These are phyloP conservation scores for Didymella pinodella DNA, from an alignment of 2,329 filamentous ascomycete genomes.

Conservation along the genomic window DNA sequence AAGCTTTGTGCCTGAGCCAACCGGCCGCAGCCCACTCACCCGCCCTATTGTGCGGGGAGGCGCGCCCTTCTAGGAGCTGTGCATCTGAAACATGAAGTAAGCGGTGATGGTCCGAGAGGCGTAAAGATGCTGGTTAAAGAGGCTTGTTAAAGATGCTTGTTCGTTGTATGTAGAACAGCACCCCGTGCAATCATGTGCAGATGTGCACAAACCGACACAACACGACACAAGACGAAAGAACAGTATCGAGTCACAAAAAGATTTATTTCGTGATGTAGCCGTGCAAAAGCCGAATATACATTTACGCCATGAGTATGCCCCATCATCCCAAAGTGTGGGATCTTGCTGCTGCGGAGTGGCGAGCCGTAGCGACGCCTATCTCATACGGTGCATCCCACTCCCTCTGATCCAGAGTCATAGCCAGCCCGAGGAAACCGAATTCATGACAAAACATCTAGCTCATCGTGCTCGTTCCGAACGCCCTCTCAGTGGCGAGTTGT, in stretches of 20 bases:
- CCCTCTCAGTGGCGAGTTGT: slow-evolving; percentile 34
- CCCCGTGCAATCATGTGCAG: too few relatives aligned
- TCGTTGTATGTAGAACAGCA: background rate
- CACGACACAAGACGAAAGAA: background rate
- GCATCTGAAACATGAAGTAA: slow-evolving; percentile 3
- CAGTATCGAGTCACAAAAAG: slow-evolving; percentile 36
- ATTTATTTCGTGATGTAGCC: slow-evolving; percentile 44
- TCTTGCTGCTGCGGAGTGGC: slow-evolving; percentile 40
- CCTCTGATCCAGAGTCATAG: slow-evolving; percentile 53
- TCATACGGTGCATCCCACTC: slow-evolving; percentile 40
- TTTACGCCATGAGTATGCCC: slow-evolving; percentile 53
- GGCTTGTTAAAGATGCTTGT: background rate
- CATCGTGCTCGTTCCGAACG: slow-evolving; percentile 43
- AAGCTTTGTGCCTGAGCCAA: slow-evolving; percentile 24
- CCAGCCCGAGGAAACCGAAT: slow-evolving; percentile 48
- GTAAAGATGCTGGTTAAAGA: background rate
- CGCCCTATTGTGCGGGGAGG: slow-evolving; percentile 12
- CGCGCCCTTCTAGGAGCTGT: background rate
- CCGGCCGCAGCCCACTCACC: slow-evolving; percentile 13
- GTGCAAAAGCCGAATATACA: slow-evolving; percentile 50
- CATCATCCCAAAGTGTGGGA: slow-evolving; percentile 49
- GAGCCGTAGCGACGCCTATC: slow-evolving; percentile 41
- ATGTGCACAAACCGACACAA: background rate
- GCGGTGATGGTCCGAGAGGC: background rate
- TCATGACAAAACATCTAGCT: slow-evolving; percentile 47